Conservation (phyloP, 805 yeast species). For the Komagataella mondaviorum region DNA sequence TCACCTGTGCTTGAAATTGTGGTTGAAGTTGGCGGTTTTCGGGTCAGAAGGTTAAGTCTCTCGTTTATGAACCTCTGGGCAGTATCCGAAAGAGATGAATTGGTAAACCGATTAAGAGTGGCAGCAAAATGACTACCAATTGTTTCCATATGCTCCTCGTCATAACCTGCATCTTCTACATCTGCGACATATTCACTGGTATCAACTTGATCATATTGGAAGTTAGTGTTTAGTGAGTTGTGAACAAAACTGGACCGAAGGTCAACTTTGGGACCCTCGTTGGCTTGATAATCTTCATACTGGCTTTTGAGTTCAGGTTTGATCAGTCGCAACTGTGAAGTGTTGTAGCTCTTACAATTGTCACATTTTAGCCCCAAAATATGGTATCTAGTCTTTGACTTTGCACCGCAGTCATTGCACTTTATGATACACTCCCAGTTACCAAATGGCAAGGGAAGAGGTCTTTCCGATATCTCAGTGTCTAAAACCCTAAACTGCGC, state of each 20-base stretch:
- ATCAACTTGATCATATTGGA: conserved; percentile 15
- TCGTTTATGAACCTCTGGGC: conserved; percentile 7
- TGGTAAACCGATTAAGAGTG: not conserved
- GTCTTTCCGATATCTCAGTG: conserved; percentile 64
- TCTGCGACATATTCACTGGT: not conserved
- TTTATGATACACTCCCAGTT: conserved; percentile 63
- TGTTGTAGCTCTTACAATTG: conserved; percentile 80
- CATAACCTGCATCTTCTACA: conserved; percentile 1
- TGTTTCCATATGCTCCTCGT: not conserved
- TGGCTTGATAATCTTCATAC: not conserved
- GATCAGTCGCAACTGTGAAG: conserved; percentile 55
- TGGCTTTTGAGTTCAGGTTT: conserved; percentile 46
- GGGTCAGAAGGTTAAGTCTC: not conserved
- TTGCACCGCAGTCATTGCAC: conserved; percentile 83
- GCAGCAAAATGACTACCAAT: not conserved
- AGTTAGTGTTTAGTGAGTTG: conserved; percentile 18
- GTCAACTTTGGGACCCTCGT: not conserved
- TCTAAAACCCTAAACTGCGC: conserved; percentile 80
- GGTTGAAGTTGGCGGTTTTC: not conserved
- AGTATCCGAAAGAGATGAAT: conserved; percentile 2
- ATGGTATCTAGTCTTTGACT: conserved; percentile 64
- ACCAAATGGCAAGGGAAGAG: conserved; percentile 68
- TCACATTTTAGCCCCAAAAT: conserved; percentile 80
- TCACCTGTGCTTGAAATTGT: conserved; percentile 4
- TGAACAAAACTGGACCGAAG: conserved; percentile 4